phyloP scores from a whole-genome alignment of 192 early-diverging fungal species.

The Glomus cerebriforme region DNA sequence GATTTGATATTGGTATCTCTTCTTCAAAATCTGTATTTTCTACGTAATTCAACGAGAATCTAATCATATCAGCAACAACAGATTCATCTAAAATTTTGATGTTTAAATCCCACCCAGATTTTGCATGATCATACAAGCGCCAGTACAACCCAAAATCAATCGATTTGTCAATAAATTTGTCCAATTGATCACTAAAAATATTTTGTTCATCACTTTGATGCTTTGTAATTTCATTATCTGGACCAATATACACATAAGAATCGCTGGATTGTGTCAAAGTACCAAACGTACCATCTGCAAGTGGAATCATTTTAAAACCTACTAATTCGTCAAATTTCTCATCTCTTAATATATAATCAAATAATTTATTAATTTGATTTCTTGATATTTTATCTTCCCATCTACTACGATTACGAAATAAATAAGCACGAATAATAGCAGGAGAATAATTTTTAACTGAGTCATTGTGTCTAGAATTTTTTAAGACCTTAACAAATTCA shows the following conservation, averaged over 20 bases:
- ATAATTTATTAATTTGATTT: background rate
- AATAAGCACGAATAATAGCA: background rate
- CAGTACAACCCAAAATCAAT: background rate
- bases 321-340: background rate
- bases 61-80: background rate
- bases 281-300: no score
- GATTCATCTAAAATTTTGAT: background rate
- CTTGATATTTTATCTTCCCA: background rate
- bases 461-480: background rate
- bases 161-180: slow-evolving; percentile 10
- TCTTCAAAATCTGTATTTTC: background rate
- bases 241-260: no score
- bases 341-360: background rate
- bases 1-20: background rate
- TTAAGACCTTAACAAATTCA: background rate
- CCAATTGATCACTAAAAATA: background rate
- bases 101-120: background rate
- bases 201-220: background rate
- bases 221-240: no score
- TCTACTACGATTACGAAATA: background rate
- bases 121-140: background rate
- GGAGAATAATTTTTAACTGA: background rate
- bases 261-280: no score
- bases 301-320: no score
- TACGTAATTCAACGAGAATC: background rate